Evolutionary conservation across 495 filamentous ascomycete genomes (phyloP), one percentile per base, ranked within the genome.

Genomic region (Paragyromitra xinjiangensis): DNA sequence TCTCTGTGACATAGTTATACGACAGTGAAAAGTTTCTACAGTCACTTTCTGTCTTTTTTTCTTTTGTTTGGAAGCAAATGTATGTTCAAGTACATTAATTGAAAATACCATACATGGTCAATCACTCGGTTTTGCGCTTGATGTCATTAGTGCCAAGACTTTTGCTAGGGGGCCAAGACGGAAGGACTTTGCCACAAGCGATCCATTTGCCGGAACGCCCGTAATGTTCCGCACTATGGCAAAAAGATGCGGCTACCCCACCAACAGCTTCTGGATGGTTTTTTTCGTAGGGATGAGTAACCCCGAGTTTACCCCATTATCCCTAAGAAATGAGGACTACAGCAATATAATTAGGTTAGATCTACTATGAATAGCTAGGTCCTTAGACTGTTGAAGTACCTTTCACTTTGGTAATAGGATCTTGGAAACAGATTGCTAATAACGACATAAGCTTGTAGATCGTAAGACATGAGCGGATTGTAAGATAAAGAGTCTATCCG

Each of bases 161-260:
- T 22, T 19, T 50, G 61, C 68, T 64, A 40, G 67, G 73, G 64
- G 39, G 73, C 73, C 19, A 76, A 76, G 58, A 73, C 73, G 61
- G 42, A 51, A 65, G 39, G 66, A 58, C 65, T 72, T 75, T n/a
- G 55, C 64, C 39, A 22, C 4, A 40, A 53, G 42, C 24, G 14
- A 56, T 29, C 40, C 39, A 48, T 70, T 61, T 61, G 24, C 42
- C 68, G 68, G 39, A n/a, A 58, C 37, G 68, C 37, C 69, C 56
- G 69, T 63, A 40, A 63, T 71, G 34, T 71, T 64, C 56, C 69
- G 69, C 19, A 64, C 37, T 19, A n/a, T 53, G 19, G 19, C 4
- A 19, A 34, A 61, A 61, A 39, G 64, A 26, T 66, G 64, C 37
- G 64, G 29, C 42, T 51, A 26, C n/a, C 26, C 45, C 44, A 44